Evolutionary conservation across 257 asterid genomes (phyloP).

Genomic region (Cinchona pubescens): DNA sequence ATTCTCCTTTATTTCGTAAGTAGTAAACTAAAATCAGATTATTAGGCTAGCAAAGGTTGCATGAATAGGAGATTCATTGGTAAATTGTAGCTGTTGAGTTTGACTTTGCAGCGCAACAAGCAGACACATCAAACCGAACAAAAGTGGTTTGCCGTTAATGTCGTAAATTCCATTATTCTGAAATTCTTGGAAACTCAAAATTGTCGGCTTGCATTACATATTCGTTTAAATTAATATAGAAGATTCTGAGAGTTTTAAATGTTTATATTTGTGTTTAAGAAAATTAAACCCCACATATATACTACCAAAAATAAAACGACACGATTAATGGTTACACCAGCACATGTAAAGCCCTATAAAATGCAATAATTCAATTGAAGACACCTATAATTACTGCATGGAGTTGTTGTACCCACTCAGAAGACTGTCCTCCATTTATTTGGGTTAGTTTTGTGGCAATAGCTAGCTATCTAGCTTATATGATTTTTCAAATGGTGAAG

Average conservation of each 20-base stretch:
- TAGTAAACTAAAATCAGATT: too few relatives aligned
- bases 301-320: neutral
- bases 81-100: neutral
- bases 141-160: neutral
- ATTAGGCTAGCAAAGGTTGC: too few relatives aligned
- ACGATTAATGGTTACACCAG: neutral
- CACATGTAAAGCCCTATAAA: neutral
- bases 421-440: neutral
- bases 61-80: too few relatives aligned
- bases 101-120: neutral
- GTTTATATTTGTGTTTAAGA: too few relatives aligned
- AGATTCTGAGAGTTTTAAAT: neutral
- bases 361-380: too few relatives aligned
- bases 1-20: too few relatives aligned
- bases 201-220: neutral
- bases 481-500: neutral
- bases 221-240: neutral
- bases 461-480: neutral
- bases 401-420: too few relatives aligned
- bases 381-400: neutral
- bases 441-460: neutral
- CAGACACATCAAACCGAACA: neutral
- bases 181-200: neutral
- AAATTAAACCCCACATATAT: too few relatives aligned
- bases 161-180: neutral